These are phyloP conservation scores for Byssochlamys sp. DNA, from an alignment of 2,329 filamentous ascomycete genomes.

Conservation along the genomic window DNA sequence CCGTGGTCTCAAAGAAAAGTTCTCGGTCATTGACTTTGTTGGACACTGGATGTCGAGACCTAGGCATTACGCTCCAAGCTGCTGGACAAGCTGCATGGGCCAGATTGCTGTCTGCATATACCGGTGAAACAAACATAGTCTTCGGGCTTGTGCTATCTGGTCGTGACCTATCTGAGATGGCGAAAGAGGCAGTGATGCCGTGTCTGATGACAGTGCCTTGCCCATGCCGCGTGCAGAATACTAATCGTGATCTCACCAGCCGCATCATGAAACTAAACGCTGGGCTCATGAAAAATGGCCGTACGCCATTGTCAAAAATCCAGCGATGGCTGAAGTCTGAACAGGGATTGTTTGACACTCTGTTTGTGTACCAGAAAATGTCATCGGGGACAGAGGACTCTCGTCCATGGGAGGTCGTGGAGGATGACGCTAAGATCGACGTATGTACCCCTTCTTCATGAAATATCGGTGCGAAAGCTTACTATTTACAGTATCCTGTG, in stretches of 20 bases:
- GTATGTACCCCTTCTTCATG: slow-evolving; percentile 19
- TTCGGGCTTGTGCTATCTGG: slow-evolving; percentile 78
- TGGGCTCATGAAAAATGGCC: slow-evolving; percentile 58
- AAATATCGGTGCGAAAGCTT: background rate
- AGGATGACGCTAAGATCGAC: slow-evolving; percentile 62
- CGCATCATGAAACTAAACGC: slow-evolving; percentile 58
- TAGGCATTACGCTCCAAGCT: slow-evolving; percentile 65
- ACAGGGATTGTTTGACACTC: slow-evolving; percentile 66
- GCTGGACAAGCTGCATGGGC: slow-evolving; percentile 71
- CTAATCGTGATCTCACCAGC: slow-evolving; percentile 49
- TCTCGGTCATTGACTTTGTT: slow-evolving; percentile 38
- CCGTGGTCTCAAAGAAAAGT: slow-evolving; percentile 30
- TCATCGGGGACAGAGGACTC: slow-evolving; percentile 13
- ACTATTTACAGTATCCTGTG: slow-evolving; percentile 50
- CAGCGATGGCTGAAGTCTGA: slow-evolving; percentile 61
- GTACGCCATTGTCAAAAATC: slow-evolving; percentile 59
- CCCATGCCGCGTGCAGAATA: slow-evolving; percentile 45
- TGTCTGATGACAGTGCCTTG: slow-evolving; percentile 75
- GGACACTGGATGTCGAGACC: slow-evolving; percentile 45
- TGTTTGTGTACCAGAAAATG: slow-evolving; percentile 71
- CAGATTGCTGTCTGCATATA: slow-evolving; percentile 62
- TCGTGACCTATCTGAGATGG: slow-evolving; percentile 50
- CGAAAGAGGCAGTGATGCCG: slow-evolving; percentile 57
- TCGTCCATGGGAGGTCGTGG: slow-evolving; percentile 49
- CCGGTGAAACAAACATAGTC: slow-evolving; percentile 62